Conservation (phyloP, 2,329 filamentous ascomycete genomes). For the Fusarium coicis region DNA sequence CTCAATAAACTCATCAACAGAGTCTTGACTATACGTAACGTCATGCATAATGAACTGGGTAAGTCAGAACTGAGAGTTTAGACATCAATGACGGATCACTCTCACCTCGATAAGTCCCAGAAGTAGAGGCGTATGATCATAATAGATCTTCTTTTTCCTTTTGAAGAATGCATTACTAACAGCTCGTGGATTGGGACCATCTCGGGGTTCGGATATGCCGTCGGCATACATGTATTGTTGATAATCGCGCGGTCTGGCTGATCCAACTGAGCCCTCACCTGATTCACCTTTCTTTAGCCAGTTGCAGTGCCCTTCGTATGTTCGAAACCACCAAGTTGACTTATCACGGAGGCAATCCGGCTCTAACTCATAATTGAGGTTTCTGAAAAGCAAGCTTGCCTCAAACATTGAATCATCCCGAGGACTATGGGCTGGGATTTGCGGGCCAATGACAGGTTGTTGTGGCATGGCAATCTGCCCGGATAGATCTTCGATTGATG, state of each 20-base stretch:
- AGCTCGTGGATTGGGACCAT: accelerated
- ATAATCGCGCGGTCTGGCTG: neutral
- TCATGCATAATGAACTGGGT: neutral
- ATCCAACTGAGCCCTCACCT: neutral
- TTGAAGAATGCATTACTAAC: neutral
- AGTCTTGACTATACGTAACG: neutral
- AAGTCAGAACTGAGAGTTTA: accelerated
- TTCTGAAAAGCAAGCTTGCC: neutral
- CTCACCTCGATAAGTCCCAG: neutral
- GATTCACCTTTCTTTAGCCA: neutral
- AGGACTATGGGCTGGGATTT: neutral
- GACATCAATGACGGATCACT: too few species aligned
- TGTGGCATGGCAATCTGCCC: neutral
- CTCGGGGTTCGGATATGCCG: accelerated
- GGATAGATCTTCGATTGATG: accelerated
- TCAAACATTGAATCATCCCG: accelerated
- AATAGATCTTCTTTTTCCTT: neutral
- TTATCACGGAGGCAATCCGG: neutral
- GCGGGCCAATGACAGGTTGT: accelerated
- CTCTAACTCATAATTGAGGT: neutral
- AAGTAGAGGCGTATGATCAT: neutral
- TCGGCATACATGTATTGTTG: neutral
- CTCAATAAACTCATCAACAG: accelerated
- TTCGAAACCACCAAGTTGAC: neutral
- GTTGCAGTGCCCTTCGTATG: neutral